Percentiles rank a stretch among this genome's conserved stretches.
These are phyloP conservation scores for Lyophyllum semitale DNA, from an alignment of 768 basidiomycete species.

Conservation along the genomic window DNA sequence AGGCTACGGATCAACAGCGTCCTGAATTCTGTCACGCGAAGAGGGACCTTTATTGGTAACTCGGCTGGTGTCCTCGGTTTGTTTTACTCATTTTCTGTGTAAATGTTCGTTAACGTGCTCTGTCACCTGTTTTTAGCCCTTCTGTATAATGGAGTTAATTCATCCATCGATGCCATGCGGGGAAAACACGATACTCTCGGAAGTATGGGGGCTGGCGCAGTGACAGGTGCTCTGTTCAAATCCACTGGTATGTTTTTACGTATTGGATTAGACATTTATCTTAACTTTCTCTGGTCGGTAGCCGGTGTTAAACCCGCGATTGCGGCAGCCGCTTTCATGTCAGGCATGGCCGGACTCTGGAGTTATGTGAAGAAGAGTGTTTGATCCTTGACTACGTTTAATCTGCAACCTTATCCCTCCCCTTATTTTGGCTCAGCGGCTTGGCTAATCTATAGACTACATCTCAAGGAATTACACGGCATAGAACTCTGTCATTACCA, in stretches of 20 bases:
- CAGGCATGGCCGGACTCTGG: conserved; percentile 90
- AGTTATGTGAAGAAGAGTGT: conserved; percentile 91
- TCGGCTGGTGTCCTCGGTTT: conserved; percentile 96
- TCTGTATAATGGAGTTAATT: conserved; percentile 95
- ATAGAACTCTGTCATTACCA: conserved; percentile 27
- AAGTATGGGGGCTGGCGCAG: conserved; percentile 88
- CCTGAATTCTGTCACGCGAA: conserved; percentile 93
- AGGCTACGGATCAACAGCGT: conserved; percentile 95
- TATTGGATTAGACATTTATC: conserved; percentile 33
- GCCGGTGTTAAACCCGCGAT: conserved; percentile 91
- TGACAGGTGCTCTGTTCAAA: conserved; percentile 91
- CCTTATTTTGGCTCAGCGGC: conserved; percentile 44
- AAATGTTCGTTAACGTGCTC: conserved; percentile 32
- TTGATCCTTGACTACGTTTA: conserved; percentile 53
- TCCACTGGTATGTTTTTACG: conserved; percentile 76
- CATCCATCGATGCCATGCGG: conserved; percentile 84
- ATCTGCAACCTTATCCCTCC: conserved; percentile 55
- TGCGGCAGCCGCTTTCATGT: conserved; percentile 86
- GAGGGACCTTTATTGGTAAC: conserved; percentile 98
- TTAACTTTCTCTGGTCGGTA: conserved; percentile 49
- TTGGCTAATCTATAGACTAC: conserved; percentile 43
- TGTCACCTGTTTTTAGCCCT: conserved; percentile 66
- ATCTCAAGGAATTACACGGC: conserved; percentile 37
- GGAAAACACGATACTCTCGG: conserved; percentile 91
- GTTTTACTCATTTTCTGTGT: conserved; percentile 40